phyloP scores from a whole-genome alignment of 352 stramenopile species.

The Phytophthora uliginosa region DNA sequence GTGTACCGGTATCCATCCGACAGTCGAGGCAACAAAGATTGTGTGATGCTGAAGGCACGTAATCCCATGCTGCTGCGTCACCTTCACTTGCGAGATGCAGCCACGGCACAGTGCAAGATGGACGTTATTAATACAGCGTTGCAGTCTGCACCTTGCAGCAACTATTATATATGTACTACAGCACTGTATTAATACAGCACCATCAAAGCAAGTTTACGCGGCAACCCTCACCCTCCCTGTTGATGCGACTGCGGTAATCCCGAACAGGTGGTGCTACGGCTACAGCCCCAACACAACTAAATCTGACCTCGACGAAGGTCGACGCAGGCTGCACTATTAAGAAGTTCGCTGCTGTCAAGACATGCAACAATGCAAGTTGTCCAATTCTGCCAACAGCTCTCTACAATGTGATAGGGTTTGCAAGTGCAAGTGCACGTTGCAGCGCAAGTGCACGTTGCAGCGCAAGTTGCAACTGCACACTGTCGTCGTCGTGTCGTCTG shows the following conservation, averaged over 20 bases:
- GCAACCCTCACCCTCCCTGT: background rate
- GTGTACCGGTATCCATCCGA: constrained; percentile 4
- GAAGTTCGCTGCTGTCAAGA: background rate
- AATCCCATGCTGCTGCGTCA: background rate
- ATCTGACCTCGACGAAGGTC: too few species aligned
- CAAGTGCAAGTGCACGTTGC: too few species aligned
- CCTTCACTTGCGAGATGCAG: background rate
- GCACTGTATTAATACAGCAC: too few species aligned
- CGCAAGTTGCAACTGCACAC: background rate
- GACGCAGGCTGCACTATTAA: background rate
- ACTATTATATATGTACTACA: too few species aligned
- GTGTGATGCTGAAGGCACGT: background rate
- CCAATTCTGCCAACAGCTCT: too few species aligned
- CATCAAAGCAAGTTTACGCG: background rate
- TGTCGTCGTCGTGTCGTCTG: background rate
- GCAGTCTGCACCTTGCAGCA: too few species aligned
- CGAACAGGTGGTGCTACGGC: background rate
- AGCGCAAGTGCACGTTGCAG: background rate
- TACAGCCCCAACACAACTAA: background rate
- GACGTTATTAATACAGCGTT: too few species aligned
- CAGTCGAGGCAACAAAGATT: background rate
- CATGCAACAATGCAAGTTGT: background rate
- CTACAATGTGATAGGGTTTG: too few species aligned
- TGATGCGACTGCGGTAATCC: constrained; percentile 4
- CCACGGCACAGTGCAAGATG: too few species aligned